Conservation (phyloP, 306 rosid genomes). For the Acacia confusa region DNA sequence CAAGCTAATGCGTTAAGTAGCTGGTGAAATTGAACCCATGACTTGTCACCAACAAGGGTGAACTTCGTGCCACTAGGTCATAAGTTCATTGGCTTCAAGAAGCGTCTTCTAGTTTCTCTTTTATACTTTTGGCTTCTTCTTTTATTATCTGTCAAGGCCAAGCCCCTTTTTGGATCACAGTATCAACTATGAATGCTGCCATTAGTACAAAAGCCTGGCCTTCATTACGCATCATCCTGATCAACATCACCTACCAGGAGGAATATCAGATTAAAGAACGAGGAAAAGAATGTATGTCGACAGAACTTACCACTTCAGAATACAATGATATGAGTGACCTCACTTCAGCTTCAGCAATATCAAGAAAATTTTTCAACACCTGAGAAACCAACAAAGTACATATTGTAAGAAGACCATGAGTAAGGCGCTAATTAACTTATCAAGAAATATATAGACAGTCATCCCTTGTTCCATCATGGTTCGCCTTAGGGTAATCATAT, state of each 20-base stretch:
- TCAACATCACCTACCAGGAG: background rate
- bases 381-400: slow-evolving; percentile 32
- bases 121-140: background rate
- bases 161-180: background rate
- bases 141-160: background rate
- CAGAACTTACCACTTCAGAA: slow-evolving; percentile 87
- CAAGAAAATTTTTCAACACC: slow-evolving; percentile 88
- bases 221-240: background rate
- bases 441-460: background rate
- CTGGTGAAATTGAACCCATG: background rate
- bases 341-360: slow-evolving; percentile 96
- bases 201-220: slow-evolving; percentile 1
- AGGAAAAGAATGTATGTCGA: background rate
- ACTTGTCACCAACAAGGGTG: background rate
- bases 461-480: slow-evolving; percentile 8
- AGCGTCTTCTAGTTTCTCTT: background rate
- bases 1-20: background rate
- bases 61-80: background rate
- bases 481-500: slow-evolving; percentile 1
- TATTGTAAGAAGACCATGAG: slow-evolving; percentile 8
- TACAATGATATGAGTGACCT: slow-evolving; percentile 89
- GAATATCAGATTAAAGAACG: slow-evolving; percentile 14
- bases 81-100: background rate
- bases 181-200: background rate
- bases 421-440: background rate